Percentiles rank a stretch among this genome's conserved stretches.
phyloP scores from a whole-genome alignment of 2,329 filamentous ascomycete genomes.

The Sporothrix dimorphospora region DNA sequence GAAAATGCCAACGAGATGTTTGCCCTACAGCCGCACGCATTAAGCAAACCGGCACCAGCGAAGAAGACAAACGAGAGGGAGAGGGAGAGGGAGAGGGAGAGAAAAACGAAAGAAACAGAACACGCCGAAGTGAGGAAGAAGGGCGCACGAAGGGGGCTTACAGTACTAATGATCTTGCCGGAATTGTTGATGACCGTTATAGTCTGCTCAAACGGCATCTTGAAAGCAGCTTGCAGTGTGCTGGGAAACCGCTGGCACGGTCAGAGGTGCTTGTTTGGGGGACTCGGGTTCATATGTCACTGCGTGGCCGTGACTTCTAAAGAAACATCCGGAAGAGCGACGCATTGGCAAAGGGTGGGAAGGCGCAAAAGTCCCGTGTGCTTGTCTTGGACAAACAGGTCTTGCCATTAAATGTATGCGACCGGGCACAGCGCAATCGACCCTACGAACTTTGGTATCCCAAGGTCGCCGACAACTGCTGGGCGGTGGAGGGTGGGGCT shows the following conservation, averaged over 20 bases:
- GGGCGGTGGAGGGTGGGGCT: constrained; percentile 2
- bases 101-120: not conserved
- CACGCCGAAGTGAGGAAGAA: not conserved
- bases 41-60: not conserved
- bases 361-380: not conserved
- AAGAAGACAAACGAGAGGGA: not conserved
- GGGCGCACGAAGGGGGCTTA: constrained; percentile 48
- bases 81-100: not conserved
- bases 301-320: not conserved
- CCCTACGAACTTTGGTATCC: not conserved
- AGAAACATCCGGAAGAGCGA: no score
- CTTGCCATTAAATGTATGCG: not conserved
- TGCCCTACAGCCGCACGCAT: constrained; percentile 61
- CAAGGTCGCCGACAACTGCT: not conserved
- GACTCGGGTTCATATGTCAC: not conserved
- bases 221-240: constrained; percentile 29
- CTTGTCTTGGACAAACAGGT: not conserved
- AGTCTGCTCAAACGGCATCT: constrained; percentile 64
- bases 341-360: no score
- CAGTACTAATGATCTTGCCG: constrained; percentile 87
- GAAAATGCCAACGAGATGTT: constrained; percentile 86
- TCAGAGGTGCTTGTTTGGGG: not conserved
- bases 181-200: constrained; percentile 89
- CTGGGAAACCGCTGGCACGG: not conserved
- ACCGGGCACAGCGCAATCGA: not conserved